Evolutionary conservation across 805 yeast genomes (phyloP).

Genomic region (Diddensiella transvaalensis): DNA sequence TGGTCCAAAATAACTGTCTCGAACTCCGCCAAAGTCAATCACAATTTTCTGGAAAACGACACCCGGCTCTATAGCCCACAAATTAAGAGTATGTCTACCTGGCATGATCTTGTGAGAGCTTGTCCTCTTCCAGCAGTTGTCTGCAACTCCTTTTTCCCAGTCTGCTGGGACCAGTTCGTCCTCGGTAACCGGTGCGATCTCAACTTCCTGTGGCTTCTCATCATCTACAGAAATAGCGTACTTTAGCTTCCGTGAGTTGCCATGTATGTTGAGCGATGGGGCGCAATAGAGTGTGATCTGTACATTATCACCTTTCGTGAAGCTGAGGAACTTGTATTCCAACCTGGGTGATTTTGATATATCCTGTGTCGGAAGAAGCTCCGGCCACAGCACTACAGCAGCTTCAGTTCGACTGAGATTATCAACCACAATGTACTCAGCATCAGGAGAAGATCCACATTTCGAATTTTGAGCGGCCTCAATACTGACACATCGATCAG

Average conservation of each 20-base stretch:
- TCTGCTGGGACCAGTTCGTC: slow-evolving; percentile 13
- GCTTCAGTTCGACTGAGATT: slow-evolving; percentile 15
- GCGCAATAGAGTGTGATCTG: slow-evolving; percentile 21
- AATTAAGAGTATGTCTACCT: slow-evolving; percentile 14
- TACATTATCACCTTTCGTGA: slow-evolving; percentile 18
- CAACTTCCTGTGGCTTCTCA: slow-evolving; percentile 23
- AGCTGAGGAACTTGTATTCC: slow-evolving; percentile 11
- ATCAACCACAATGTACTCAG: slow-evolving; percentile 11
- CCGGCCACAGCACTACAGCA: slow-evolving; percentile 20
- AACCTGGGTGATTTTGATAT: slow-evolving; percentile 9
- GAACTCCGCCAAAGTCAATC: slow-evolving; percentile 20
- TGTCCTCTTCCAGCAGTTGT: slow-evolving; percentile 14
- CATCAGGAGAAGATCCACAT: neutral
- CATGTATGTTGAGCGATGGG: slow-evolving; percentile 27
- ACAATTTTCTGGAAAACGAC: slow-evolving; percentile 21
- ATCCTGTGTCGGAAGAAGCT: slow-evolving; percentile 5
- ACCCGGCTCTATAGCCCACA: slow-evolving; percentile 20
- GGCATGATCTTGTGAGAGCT: slow-evolving; percentile 9
- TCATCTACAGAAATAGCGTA: slow-evolving; percentile 30
- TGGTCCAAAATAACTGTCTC: slow-evolving; percentile 18
- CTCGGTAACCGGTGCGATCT: slow-evolving; percentile 24
- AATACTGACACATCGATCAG: slow-evolving; percentile 18
- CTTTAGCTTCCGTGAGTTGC: slow-evolving; percentile 24
- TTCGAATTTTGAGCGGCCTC: slow-evolving; percentile 15
- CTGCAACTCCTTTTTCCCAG: slow-evolving; percentile 19